Conservation (phyloP, 192 early-diverging fungal genomes). For the Nowakowskiella sp. region DNA sequence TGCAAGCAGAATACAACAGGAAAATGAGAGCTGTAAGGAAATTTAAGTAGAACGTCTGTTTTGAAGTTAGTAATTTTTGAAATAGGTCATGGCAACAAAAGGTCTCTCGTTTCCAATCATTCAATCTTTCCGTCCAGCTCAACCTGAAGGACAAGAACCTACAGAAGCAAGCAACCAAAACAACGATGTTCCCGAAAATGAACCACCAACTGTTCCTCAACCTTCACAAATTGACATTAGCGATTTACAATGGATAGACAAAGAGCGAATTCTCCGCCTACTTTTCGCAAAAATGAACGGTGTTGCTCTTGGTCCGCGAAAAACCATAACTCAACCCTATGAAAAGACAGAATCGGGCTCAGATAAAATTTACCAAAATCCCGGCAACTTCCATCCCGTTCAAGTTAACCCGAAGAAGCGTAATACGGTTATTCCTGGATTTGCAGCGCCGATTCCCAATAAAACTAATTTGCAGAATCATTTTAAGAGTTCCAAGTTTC, state of each 20-base stretch:
- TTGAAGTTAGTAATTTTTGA: slow-evolving; percentile 2
- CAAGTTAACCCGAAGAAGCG: too few relatives aligned
- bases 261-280: slow-evolving; percentile 49
- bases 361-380: background rate
- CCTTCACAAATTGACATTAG: slow-evolving; percentile 28
- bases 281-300: slow-evolving; percentile 63
- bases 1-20: slow-evolving; percentile 36
- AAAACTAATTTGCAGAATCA: too few relatives aligned
- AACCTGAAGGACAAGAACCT: background rate
- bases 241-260: slow-evolving; percentile 46
- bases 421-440: too few relatives aligned
- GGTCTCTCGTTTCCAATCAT: slow-evolving; percentile 22
- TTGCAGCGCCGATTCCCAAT: too few relatives aligned
- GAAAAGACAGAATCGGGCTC: background rate
- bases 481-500: too few relatives aligned
- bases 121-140: slow-evolving; percentile 20
- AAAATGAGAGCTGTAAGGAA: slow-evolving; percentile 33
- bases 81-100: slow-evolving; percentile 20
- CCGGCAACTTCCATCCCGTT: background rate
- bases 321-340: background rate
- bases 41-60: background rate
- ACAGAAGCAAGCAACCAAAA: slow-evolving; percentile 6
- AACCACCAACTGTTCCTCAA: background rate
- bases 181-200: slow-evolving; percentile 14
- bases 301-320: slow-evolving; percentile 24